Percentiles rank a stretch among this genome's conserved stretches.
Evolutionary conservation across 2,329 filamentous ascomycete species (phyloP).

Genomic region (Rhytidhysteron rufulum): DNA sequence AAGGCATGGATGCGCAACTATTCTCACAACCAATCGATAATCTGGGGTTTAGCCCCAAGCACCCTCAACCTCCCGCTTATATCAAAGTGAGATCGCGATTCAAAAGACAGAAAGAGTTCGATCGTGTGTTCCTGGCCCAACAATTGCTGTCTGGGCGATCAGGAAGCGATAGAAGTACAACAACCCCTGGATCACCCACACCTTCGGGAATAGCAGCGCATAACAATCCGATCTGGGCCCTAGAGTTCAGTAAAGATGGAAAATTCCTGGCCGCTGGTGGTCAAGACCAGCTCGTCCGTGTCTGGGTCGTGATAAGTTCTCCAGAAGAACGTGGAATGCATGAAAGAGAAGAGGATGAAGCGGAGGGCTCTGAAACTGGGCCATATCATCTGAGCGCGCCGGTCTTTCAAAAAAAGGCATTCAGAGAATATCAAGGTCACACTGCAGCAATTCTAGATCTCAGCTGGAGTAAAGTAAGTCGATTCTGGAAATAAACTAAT

Average conservation of each 20-base stretch:
- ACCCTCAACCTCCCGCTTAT: slow-evolving; percentile 86
- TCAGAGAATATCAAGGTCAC: slow-evolving; percentile 79
- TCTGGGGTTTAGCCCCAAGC: slow-evolving; percentile 74
- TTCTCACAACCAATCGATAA: slow-evolving; percentile 73
- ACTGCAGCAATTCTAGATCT: slow-evolving; percentile 82
- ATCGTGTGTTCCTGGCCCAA: slow-evolving; percentile 86
- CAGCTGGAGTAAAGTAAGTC: slow-evolving; percentile 82
- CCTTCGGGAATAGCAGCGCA: slow-evolving; percentile 30
- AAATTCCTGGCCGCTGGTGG: slow-evolving; percentile 89
- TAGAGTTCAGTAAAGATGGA: slow-evolving; percentile 90
- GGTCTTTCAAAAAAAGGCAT: slow-evolving; percentile 76
- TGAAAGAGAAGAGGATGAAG: slow-evolving; percentile 64
- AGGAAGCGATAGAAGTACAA: slow-evolving; percentile 31
- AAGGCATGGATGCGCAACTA: slow-evolving; percentile 78
- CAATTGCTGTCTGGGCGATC: too few relatives aligned
- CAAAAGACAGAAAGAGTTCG: slow-evolving; percentile 78
- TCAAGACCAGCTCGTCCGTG: slow-evolving; percentile 76
- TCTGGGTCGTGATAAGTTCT: slow-evolving; percentile 85
- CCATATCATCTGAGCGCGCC: slow-evolving; percentile 75
- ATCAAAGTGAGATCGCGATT: slow-evolving; percentile 79
- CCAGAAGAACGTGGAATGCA: slow-evolving; percentile 72
- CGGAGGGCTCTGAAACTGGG: slow-evolving; percentile 41
- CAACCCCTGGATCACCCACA: slow-evolving; percentile 22
- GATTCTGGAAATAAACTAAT: background rate
- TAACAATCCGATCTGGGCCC: slow-evolving; percentile 78